Evolutionary conservation across 352 stramenopile genomes (phyloP).

Genomic region (Ophiocytium majus): DNA sequence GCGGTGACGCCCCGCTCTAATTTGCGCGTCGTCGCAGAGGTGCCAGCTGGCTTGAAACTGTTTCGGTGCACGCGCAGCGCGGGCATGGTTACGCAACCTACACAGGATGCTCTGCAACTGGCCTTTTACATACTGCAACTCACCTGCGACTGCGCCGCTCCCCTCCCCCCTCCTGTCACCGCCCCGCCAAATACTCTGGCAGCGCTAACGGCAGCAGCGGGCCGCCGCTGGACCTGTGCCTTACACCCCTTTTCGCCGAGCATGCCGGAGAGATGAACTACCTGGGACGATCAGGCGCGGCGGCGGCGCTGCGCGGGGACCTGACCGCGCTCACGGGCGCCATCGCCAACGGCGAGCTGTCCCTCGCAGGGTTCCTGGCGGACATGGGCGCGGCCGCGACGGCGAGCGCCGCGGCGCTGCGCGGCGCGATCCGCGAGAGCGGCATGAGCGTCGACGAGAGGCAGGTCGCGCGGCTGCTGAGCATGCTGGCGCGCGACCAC

Average conservation of each 20-base stretch:
- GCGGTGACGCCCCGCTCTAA: too few relatives aligned
- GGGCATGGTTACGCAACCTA: too few relatives aligned
- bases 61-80: too few relatives aligned
- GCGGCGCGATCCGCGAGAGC: slow-evolving; percentile 71
- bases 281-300: slow-evolving; percentile 35
- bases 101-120: too few relatives aligned
- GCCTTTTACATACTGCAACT: too few relatives aligned
- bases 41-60: too few relatives aligned
- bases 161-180: too few relatives aligned
- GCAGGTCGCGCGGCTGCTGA: slow-evolving; percentile 78
- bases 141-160: too few relatives aligned
- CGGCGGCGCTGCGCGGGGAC: slow-evolving; percentile 40
- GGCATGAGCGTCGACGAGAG: slow-evolving; percentile 73
- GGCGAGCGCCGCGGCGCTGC: slow-evolving; percentile 71
- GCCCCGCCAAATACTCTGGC: too few relatives aligned
- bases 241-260: slow-evolving; percentile 71
- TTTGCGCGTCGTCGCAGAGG: too few relatives aligned
- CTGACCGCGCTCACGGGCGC: slow-evolving; percentile 37
- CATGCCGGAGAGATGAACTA: slow-evolving; percentile 54
- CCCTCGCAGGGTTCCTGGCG: slow-evolving; percentile 68
- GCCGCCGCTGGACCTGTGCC: slow-evolving; percentile 20
- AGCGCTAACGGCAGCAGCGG: not conserved
- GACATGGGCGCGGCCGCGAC: slow-evolving; percentile 80
- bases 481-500: slow-evolving; percentile 77
- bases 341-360: slow-evolving; percentile 34